Evolutionary conservation across 2,329 filamentous ascomycete species (phyloP).

Genomic region (Trichoderma oligosporum): DNA sequence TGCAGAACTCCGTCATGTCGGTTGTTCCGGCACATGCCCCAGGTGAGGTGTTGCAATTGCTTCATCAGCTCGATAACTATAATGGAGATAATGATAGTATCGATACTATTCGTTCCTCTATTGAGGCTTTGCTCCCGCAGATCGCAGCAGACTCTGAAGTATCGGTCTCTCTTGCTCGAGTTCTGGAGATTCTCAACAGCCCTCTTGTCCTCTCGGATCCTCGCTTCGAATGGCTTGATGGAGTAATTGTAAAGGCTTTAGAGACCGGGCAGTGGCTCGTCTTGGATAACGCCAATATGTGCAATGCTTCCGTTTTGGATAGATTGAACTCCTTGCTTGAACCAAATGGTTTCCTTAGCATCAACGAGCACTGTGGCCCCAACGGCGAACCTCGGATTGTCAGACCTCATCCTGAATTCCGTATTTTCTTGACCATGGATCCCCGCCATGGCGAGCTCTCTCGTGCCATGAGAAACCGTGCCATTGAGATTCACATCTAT

Average conservation of each 20-base stretch:
- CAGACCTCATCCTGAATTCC: conserved; percentile 77
- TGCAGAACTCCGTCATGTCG: conserved; percentile 50
- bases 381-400: conserved; percentile 79
- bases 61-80: conserved; percentile 47
- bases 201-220: conserved; percentile 63
- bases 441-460: conserved; percentile 89
- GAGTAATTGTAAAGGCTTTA: conserved; percentile 82
- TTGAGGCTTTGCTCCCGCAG: conserved; percentile 39
- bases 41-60: conserved; percentile 45
- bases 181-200: conserved; percentile 48
- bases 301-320: conserved; percentile 90
- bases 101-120: conserved; percentile 35
- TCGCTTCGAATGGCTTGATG: conserved; percentile 94
- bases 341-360: conserved; percentile 78
- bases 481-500: conserved; percentile 80
- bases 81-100: conserved; percentile 39
- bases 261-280: conserved; percentile 87
- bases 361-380: conserved; percentile 86
- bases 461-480: conserved; percentile 92
- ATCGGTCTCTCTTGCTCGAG: conserved; percentile 44
- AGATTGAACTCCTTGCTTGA: conserved; percentile 92
- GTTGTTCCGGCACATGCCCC: conserved; percentile 47
- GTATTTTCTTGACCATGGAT: conserved; percentile 92
- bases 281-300: conserved; percentile 95
- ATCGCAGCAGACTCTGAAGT: conserved; percentile 46